phyloP scores from a whole-genome alignment of 257 asterid species.

The Gentiana macrophylla region DNA sequence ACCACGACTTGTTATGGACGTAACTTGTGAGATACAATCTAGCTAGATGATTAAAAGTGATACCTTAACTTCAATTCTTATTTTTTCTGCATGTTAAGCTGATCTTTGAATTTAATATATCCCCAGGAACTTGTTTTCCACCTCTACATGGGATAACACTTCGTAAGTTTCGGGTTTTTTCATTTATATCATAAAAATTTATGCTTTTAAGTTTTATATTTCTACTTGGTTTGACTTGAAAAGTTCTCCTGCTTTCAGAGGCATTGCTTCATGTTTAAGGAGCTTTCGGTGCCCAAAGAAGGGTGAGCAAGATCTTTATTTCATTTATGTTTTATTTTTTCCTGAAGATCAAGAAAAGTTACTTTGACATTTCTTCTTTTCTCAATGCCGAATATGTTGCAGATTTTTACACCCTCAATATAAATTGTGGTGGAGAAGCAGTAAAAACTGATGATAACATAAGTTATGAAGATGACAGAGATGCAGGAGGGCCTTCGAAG shows the following conservation, averaged over 20 bases:
- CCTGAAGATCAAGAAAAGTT: too few species aligned
- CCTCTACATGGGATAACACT: too few species aligned
- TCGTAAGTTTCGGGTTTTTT: neutral
- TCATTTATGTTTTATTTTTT: neutral
- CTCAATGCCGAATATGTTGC: neutral
- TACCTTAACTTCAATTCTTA: neutral
- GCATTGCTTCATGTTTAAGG: too few species aligned
- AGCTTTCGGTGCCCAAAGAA: conserved; percentile 13
- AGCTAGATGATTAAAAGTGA: neutral
- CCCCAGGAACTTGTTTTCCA: too few species aligned
- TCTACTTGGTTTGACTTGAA: too few species aligned
- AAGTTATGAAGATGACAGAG: conserved; percentile 38
- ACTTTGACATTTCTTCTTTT: neutral
- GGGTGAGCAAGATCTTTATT: conserved; percentile 28
- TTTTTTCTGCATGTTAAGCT: neutral
- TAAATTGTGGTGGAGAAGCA: too few species aligned
- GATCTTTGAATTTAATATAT: too few species aligned
- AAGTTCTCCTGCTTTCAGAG: too few species aligned
- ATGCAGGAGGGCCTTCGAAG: conserved; percentile 47
- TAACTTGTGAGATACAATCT: conserved; percentile 1
- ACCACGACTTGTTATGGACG: too few species aligned
- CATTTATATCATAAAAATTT: neutral
- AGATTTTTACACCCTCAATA: too few species aligned
- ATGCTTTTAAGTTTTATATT: neutral
- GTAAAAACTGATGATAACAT: too few species aligned